Base-by-base conservation (phyloP, 805 yeast genomes). In the Kodamaea restingae region DNA sequence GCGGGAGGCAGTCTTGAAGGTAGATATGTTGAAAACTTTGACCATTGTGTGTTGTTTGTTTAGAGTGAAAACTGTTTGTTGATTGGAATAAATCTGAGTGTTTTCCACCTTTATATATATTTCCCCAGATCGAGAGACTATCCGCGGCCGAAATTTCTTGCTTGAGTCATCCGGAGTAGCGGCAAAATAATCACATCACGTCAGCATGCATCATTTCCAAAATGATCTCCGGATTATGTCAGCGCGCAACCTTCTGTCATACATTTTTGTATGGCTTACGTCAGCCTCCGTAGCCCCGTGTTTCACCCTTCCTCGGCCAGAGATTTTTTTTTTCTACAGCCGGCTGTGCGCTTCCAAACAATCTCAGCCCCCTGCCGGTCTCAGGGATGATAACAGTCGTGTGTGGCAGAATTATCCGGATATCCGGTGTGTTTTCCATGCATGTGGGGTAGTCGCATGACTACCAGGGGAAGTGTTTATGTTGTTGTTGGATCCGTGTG, bases 1-100 rank as follows among this genome's bases (percentile, higher is more conserved):
- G 44, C 70, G 62, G 34, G 70, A 52, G 38, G 72, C 69, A 35
- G 73, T 67, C 48, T 61, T 65, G 53, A 55, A 58, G 14, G 65
- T 49, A 24, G 68, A 51, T 30, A 67, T 56, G 36, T 57, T 56
- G 34, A 64, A 51, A 30, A 64, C 31, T 18, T 38, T 38, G 22
- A 12, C 24, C 36, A 32, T 38, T 31, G 36, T 31, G 22, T 22
- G 12, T 15, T 18, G 14, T 35, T 11, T 15, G 22, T 35, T 4
- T 26, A 18, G 10, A 26, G 24, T 25, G 10, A 6, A n/a, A 20
- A 15, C 4, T 31, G 15, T 31, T 8, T 20, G 7, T 7, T 28
- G 10, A 28, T 28, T 5, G 14, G 5, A 11, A 32, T 32, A 20
- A 7, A 10, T n/a, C 26, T n/a, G 7, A 17, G 11, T 10, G n/a